A percentile compares a stretch with the other conserved stretches of the same genome.
Conservation (phyloP, 352 stramenopile genomes). For the Blastocystis sp. region DNA sequence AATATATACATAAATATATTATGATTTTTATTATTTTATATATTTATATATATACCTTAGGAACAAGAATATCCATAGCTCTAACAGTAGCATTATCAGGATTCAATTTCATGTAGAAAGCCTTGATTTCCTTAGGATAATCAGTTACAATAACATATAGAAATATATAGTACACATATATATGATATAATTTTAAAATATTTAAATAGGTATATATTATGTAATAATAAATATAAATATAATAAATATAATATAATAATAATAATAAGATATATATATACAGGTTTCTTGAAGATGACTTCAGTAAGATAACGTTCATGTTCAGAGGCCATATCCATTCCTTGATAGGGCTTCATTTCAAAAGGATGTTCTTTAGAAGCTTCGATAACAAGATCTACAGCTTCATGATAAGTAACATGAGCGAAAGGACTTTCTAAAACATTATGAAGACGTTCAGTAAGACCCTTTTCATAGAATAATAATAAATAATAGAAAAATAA, state of each 20-base stretch:
- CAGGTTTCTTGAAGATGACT: constrained; percentile 40
- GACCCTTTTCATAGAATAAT: constrained; percentile 46
- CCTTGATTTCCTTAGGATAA: constrained; percentile 88
- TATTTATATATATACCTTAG: constrained; percentile 53
- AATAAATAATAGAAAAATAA: too few relatives aligned
- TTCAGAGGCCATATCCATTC: constrained; percentile 87
- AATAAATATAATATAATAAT: not conserved
- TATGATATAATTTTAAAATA: too few relatives aligned
- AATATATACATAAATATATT: constrained; percentile 9
- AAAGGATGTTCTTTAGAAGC: constrained; percentile 59
- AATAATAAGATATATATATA: too few relatives aligned
- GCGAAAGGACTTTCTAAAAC: constrained; percentile 62
- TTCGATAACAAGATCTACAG: constrained; percentile 71
- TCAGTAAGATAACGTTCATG: constrained; percentile 81
- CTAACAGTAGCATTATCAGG: constrained; percentile 70
- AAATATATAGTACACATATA: constrained; percentile 39
- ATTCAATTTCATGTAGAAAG: constrained; percentile 97
- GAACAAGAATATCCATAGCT: constrained; percentile 76
- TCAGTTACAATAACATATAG: constrained; percentile 84
- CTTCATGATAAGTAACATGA: constrained; percentile 74
- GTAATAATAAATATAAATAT: constrained; percentile 11
- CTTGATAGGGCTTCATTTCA: constrained; percentile 49
- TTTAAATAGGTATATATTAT: too few relatives aligned
- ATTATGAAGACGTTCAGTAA: constrained; percentile 57
- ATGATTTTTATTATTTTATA: constrained; percentile 12